Evolutionary conservation across 306 rosid genomes (phyloP), one percentile per base, ranked within the genome.

Genomic region (Prunus padus): DNA sequence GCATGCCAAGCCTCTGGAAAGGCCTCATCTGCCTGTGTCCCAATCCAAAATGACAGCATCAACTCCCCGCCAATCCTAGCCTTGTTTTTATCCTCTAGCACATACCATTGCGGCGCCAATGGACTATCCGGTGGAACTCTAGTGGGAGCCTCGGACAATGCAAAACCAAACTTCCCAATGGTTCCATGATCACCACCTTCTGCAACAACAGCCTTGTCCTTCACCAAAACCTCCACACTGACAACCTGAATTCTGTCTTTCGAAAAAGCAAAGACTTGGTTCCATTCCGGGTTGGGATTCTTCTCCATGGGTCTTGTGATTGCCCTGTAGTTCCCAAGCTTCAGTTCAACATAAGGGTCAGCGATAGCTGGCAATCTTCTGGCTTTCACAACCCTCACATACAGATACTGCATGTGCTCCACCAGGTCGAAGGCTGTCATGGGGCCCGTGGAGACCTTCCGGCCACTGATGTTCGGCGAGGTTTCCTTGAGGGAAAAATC

Each of bases 401-500:
- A 79, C 8, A 79, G 62, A 56, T 55, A 79, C 12, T 79, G 75
- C 79, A 79, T 67, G 25, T 57, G 54, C 71, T 79, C 83, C 51
- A 79, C 83, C 0, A 79, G 79, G 52, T 79, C 83, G 37, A 71
- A 71, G 19, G 72, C 7, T 5, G 77, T 71, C 76, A 15, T 65
- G 22, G 76, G 59, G 16, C 78, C 73, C 2, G 42, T 65, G 28
- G 47, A 52, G 47, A 19, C 12, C 62, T 55, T 30, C 51, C 64
- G 64, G 33, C 78, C 47, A 4, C 74, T 67, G 40, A 79, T 79
- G 57, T 79, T 67, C 2, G 83, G 83, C 18, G 16, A 13, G 13
- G 71, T 74, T 61, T 79, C 79, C 68, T 79, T 73, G 45, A 79
- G 71, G 16, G 65, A 67, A 18, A 79, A 79, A 12, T 79, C 79